Evolutionary conservation across 306 rosid genomes (phyloP).

Genomic region (Neltuma alba): DNA sequence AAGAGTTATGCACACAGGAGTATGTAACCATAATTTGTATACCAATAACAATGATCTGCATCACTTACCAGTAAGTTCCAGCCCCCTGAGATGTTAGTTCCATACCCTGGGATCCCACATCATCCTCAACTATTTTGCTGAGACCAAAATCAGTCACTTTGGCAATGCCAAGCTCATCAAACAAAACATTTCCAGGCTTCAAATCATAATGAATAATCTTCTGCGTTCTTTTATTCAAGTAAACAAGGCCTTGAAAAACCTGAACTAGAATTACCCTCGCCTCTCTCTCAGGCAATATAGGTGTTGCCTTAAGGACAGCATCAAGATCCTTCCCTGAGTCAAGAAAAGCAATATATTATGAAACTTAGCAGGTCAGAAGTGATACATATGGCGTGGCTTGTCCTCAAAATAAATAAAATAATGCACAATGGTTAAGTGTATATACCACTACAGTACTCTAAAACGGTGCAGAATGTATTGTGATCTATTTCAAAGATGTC

Average conservation of each 20-base stretch:
- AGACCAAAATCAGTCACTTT: slow-evolving; percentile 99
- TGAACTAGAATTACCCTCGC: slow-evolving; percentile 90
- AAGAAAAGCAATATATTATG: slow-evolving; percentile 10
- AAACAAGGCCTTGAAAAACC: slow-evolving; percentile 91
- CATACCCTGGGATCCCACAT: slow-evolving; percentile 99
- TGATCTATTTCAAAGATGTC: slow-evolving; percentile 99
- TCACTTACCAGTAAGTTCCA: slow-evolving; percentile 96
- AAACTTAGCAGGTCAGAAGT: background rate
- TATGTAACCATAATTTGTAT: slow-evolving; percentile 23
- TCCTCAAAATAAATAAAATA: slow-evolving; percentile 22
- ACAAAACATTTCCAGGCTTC: slow-evolving; percentile 98
- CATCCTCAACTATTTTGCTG: slow-evolving; percentile 96
- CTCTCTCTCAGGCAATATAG: slow-evolving; percentile 90
- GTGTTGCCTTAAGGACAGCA: slow-evolving; percentile 91
- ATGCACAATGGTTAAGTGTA: slow-evolving; percentile 16
- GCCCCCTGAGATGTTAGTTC: slow-evolving; percentile 99
- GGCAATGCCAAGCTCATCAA: slow-evolving; percentile 93
- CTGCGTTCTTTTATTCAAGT: slow-evolving; percentile 90
- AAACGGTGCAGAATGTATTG: slow-evolving; percentile 94
- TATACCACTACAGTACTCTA: slow-evolving; percentile 95
- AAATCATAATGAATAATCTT: slow-evolving; percentile 96
- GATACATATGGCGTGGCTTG: background rate
- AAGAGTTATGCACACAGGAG: background rate
- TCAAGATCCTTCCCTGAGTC: slow-evolving; percentile 96
- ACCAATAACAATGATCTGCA: slow-evolving; percentile 30